Evolutionary conservation across 345 rosid species (phyloP).

Genomic region (Salix purpurea): DNA sequence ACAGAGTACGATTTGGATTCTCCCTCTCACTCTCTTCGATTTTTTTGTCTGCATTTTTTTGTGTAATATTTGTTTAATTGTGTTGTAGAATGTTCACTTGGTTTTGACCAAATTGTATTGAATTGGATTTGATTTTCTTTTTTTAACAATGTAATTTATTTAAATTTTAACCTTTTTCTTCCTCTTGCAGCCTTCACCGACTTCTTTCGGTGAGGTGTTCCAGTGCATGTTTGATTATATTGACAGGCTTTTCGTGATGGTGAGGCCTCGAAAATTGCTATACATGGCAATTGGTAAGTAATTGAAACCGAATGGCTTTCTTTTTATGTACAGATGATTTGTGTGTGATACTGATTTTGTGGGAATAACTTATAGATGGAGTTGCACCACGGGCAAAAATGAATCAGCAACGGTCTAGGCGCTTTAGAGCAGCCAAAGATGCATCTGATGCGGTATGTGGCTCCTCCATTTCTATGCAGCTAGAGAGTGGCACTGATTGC

Average conservation of each 20-base stretch:
- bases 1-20: constrained; percentile 42
- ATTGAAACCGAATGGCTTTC: background rate
- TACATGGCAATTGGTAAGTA: constrained; percentile 85
- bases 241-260: constrained; percentile 87
- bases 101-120: background rate
- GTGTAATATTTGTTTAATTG: background rate
- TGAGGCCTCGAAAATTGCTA: constrained; percentile 81
- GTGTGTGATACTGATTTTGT: constrained; percentile 16
- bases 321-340: background rate
- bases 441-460: constrained; percentile 72
- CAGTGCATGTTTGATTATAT: constrained; percentile 82
- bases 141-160: background rate
- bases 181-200: constrained; percentile 69
- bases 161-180: too few species aligned
- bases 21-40: background rate
- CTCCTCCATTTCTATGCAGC: constrained; percentile 1
- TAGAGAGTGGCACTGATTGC: background rate
- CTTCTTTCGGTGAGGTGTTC: constrained; percentile 73
- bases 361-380: constrained; percentile 53
- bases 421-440: constrained; percentile 93
- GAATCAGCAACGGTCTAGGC: constrained; percentile 93
- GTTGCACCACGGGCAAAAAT: constrained; percentile 98
- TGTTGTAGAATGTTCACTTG: background rate
- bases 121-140: background rate
- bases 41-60: background rate